These are phyloP conservation scores for Hortiboletus flavorubellus DNA, from an alignment of 768 basidiomycete species.

Conservation along the genomic window DNA sequence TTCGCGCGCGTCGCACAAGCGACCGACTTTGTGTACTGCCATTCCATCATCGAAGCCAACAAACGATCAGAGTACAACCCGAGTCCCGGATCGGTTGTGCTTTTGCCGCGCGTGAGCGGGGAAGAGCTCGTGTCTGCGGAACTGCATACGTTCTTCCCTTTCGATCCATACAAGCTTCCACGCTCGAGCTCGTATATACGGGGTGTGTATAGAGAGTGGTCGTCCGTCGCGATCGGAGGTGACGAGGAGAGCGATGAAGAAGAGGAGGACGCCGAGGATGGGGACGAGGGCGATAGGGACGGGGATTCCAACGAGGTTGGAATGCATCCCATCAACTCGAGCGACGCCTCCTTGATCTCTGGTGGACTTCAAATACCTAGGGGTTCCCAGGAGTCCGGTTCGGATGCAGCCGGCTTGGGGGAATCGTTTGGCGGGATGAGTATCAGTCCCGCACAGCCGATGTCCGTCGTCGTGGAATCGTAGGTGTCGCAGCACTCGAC, in stretches of 20 bases:
- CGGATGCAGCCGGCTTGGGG: constrained; percentile 54
- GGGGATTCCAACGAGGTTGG: background rate
- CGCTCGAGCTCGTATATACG: constrained; percentile 75
- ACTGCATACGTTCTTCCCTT: constrained; percentile 94
- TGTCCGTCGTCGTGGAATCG: constrained; percentile 11
- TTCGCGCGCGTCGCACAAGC: constrained; percentile 92
- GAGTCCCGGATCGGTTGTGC: constrained; percentile 19
- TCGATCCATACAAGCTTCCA: constrained; percentile 93
- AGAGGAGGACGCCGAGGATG: constrained; percentile 47
- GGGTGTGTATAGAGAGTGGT: constrained; percentile 87
- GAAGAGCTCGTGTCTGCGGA: constrained; percentile 53
- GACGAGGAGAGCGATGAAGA: constrained; percentile 73
- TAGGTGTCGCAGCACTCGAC: background rate
- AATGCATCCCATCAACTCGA: constrained; percentile 6
- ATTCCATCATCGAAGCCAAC: constrained; percentile 89
- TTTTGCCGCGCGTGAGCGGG: constrained; percentile 24
- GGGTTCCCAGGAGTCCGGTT: constrained; percentile 15
- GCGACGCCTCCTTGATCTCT: background rate
- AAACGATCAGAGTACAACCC: constrained; percentile 56
- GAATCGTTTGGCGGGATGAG: constrained; percentile 78
- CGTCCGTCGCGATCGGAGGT: constrained; percentile 65
- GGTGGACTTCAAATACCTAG: constrained; percentile 24
- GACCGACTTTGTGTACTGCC: constrained; percentile 92
- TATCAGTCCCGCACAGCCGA: constrained; percentile 62
- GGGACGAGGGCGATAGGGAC: constrained; percentile 27